Conservation (phyloP, 192 early-diverging fungal genomes). For the Coemansia aciculifera region DNA sequence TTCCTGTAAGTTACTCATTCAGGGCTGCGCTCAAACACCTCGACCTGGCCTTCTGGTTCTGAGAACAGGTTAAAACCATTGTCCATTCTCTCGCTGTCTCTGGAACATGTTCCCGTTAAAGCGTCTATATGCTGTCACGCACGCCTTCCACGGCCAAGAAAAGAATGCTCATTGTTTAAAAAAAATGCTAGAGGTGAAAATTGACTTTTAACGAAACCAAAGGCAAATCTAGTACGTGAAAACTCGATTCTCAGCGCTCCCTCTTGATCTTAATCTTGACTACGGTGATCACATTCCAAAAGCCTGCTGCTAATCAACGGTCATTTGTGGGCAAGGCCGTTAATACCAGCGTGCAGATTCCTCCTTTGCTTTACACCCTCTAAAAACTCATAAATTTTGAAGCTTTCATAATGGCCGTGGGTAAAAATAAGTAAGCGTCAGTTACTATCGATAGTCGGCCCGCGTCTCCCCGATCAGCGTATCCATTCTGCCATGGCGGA, state of each 20-base stretch:
- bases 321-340: neutral
- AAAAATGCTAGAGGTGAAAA: neutral
- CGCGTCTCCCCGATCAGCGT: slow-evolving; percentile 10
- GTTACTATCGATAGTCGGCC: neutral
- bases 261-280: neutral
- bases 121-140: neutral
- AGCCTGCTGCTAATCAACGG: neutral
- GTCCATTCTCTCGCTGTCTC: slow-evolving; percentile 18
- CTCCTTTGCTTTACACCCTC: slow-evolving; percentile 40
- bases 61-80: slow-evolving; percentile 35
- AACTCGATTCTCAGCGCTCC: neutral
- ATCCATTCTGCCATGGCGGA: slow-evolving; percentile 13
- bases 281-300: neutral
- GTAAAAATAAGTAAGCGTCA: slow-evolving; percentile 4
- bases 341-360: neutral
- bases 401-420: slow-evolving; percentile 22
- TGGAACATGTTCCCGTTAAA: neutral
- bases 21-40: slow-evolving; percentile 54
- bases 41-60: slow-evolving; percentile 57
- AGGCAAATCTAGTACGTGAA: neutral
- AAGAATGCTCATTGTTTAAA: neutral
- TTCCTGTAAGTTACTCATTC: slow-evolving; percentile 24
- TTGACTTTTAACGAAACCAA: neutral
- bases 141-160: neutral
- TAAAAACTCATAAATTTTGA: slow-evolving; percentile 11